Evolutionary conservation across 1,284 basidiomycete genomes (phyloP), one percentile per base, ranked within the genome.

Genomic region (Puccinia coronata): DNA sequence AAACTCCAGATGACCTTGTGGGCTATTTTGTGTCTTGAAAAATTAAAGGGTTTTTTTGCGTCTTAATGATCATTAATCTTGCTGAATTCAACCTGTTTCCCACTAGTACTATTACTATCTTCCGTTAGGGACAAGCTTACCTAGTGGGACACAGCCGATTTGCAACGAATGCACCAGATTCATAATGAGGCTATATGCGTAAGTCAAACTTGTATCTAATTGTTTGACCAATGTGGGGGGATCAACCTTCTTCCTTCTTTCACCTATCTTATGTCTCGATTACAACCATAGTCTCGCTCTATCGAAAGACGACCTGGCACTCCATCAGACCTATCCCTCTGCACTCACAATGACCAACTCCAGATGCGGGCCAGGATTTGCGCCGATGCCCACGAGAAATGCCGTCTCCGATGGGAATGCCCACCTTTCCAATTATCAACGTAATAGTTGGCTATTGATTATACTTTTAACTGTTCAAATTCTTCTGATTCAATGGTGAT

Each of bases 1-100:
- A 36, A 63, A 76, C 31, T 36, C 73, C 73, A 47, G 73, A 76
- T 76, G 57, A 76, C 25, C 73, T 76, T 43, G 73, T 76, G 36
- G 63, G 73, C 41, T 57, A 47, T 61, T 59, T 1, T 43, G 43
- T 43, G 43, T n/a, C n/a, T n/a, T n/a, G n/a, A n/a, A n/a, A n/a
- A n/a, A n/a, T n/a, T n/a, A n/a, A n/a, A n/a, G n/a, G n/a, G n/a
- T n/a, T n/a, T n/a, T n/a, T n/a, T n/a, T n/a, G n/a, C n/a, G n/a
- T 41, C 41, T 28, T 59, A 28, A n/a, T 59, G 28, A 25, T 16
- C 34, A 31, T 28, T 61, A 39, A 12, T 0, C 34, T 39, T n/a
- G 59, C 57, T 49, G 4, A 39, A 5, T 28, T 57, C 23, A 49
- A 18, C 69, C 25, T 2, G n/a, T 49, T 70, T 70, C 47, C 28